Conservation (phyloP, 1,284 basidiomycete genomes). For the Xanthoconium separans region DNA sequence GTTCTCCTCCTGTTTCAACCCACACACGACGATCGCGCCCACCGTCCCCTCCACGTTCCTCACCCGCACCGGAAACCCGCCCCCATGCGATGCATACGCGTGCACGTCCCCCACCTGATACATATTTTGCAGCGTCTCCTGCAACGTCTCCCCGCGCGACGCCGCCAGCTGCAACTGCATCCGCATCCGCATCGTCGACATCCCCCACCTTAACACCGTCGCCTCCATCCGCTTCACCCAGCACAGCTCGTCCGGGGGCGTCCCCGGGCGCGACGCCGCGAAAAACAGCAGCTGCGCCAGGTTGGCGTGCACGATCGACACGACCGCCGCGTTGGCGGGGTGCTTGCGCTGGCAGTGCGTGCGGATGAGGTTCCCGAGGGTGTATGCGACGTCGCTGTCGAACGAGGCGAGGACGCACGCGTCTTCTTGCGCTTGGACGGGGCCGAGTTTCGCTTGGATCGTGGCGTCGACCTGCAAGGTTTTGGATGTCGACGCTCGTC, state of each 20-base stretch:
- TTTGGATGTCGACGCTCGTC: no score
- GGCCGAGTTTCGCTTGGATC: slow-evolving; percentile 25
- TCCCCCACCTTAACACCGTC: slow-evolving; percentile 34
- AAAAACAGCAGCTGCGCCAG: slow-evolving; percentile 31
- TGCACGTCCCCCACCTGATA: slow-evolving; percentile 19
- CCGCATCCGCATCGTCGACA: slow-evolving; percentile 25
- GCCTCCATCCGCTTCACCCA: slow-evolving; percentile 39
- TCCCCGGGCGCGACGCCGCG: slow-evolving; percentile 30
- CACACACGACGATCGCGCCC: slow-evolving; percentile 38
- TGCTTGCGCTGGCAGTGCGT: slow-evolving; percentile 13
- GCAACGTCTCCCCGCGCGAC: background rate
- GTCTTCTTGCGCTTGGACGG: background rate
- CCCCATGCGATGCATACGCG: slow-evolving; percentile 32
- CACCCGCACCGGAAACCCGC: slow-evolving; percentile 37
- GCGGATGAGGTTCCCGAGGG: slow-evolving; percentile 33
- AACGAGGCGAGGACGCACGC: slow-evolving; percentile 21
- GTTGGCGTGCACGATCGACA: slow-evolving; percentile 31
- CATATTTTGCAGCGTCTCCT: slow-evolving; percentile 1
- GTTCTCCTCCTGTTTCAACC: slow-evolving; percentile 33
- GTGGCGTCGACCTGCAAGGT: no score
- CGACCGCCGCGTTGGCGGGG: slow-evolving; percentile 5
- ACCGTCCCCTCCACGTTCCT: slow-evolving; percentile 35
- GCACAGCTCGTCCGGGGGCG: slow-evolving; percentile 33
- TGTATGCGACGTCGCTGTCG: slow-evolving; percentile 25
- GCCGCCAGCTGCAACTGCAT: background rate